phyloP scores from a whole-genome alignment of 1,284 basidiomycete species.

The Ceratobasidium sp. region DNA sequence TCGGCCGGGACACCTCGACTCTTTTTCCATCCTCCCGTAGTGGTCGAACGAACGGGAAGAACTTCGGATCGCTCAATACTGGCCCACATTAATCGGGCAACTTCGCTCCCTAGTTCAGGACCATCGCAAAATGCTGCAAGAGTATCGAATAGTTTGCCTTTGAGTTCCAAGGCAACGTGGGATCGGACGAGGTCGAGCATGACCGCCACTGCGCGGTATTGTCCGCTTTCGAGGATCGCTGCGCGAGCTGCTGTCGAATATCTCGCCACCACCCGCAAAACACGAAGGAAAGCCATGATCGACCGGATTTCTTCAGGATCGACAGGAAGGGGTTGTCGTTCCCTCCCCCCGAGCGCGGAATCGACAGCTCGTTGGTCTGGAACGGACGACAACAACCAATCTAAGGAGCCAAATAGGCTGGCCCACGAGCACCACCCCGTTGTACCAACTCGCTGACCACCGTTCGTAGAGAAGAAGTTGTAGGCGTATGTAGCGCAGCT shows the following conservation, averaged over 20 bases:
- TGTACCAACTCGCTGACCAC: conserved; percentile 54
- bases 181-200: conserved; percentile 79
- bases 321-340: conserved; percentile 58
- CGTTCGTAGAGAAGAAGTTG: conserved; percentile 66
- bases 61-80: conserved; percentile 83
- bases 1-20: conserved; percentile 55
- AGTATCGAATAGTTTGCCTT: conserved; percentile 81
- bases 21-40: conserved; percentile 26
- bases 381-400: conserved; percentile 48
- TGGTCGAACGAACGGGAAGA: conserved; percentile 51
- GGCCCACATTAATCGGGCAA: conserved; percentile 81
- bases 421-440: conserved; percentile 52
- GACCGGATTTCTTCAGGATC: conserved; percentile 77
- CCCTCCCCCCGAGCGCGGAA: conserved; percentile 2
- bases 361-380: conserved; percentile 32
- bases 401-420: conserved; percentile 60
- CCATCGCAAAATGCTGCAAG: conserved; percentile 84
- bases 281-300: conserved; percentile 78
- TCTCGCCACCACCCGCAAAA: conserved; percentile 79
- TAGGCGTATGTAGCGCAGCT: conserved; percentile 83
- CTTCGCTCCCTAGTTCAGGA: conserved; percentile 62
- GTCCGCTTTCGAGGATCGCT: conserved; percentile 76
- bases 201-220: conserved; percentile 78
- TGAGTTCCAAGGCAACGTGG: conserved; percentile 86
- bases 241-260: conserved; percentile 79